Conservation (phyloP, 164 flowering plant genomes). For the Malania oleifera region DNA sequence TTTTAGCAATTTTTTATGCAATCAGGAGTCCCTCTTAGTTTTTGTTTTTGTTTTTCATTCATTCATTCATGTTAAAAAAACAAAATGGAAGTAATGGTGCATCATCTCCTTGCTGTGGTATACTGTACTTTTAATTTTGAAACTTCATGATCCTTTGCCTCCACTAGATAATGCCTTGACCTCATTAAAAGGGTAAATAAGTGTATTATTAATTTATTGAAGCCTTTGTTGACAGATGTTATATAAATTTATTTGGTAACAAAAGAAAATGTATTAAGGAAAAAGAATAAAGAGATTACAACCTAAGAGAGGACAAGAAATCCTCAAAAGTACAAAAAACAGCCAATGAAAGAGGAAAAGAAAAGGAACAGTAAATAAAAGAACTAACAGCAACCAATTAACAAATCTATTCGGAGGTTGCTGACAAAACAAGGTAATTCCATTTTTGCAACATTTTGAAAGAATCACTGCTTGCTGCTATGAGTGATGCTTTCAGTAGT, state of each 20-base stretch:
- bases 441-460: slow-evolving; percentile 9
- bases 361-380: no score
- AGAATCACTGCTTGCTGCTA: not conserved
- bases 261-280: no score
- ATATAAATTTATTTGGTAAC: slow-evolving; percentile 19
- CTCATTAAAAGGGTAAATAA: slow-evolving; percentile 20
- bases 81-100: no score
- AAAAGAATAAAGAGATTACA: no score
- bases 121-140: slow-evolving; percentile 11
- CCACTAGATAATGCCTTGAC: slow-evolving; percentile 27
- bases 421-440: slow-evolving; percentile 20
- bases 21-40: not conserved
- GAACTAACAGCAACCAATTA: no score
- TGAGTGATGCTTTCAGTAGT: slow-evolving; percentile 11
- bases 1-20: slow-evolving; percentile 1
- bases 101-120: not conserved
- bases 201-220: slow-evolving; percentile 24
- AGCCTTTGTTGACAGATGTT: slow-evolving; percentile 5
- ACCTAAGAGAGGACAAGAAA: no score
- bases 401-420: slow-evolving; percentile 17
- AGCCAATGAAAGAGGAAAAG: no score
- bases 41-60: not conserved
- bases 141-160: slow-evolving; percentile 14
- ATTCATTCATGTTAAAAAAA: no score
- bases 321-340: no score